Evolutionary conservation across 2,329 filamentous ascomycete species (phyloP).

Genomic region (Nannizzia gypsea): DNA sequence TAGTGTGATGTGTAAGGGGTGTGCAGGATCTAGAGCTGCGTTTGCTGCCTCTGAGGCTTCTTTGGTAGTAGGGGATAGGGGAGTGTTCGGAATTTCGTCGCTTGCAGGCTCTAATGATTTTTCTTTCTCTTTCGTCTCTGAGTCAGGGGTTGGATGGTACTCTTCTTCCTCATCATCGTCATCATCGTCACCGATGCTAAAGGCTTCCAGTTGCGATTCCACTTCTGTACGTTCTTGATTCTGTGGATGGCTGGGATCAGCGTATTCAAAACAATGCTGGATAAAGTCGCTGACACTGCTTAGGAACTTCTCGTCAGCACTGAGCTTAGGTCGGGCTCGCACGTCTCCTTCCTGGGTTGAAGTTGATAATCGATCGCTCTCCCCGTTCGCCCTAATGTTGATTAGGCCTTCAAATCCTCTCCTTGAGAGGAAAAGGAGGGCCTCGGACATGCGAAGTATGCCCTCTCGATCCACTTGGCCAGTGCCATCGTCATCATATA

Average conservation of each 20-base stretch:
- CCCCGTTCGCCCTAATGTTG: conserved; percentile 48
- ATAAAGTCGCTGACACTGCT: conserved; percentile 94
- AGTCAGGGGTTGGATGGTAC: conserved; percentile 30
- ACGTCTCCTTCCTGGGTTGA: conserved; percentile 25
- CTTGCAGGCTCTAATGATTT: neutral
- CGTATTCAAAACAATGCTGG: conserved; percentile 91
- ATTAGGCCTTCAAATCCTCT: conserved; percentile 69
- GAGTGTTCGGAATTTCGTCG: conserved; percentile 12
- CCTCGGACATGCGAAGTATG: conserved; percentile 87
- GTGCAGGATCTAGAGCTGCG: conserved; percentile 78
- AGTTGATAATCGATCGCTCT: conserved; percentile 34
- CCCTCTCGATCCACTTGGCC: conserved; percentile 90
- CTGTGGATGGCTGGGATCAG: conserved; percentile 73
- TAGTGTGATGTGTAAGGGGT: conserved; percentile 87
- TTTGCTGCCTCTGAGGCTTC: conserved; percentile 70
- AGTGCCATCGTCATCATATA: conserved; percentile 87
- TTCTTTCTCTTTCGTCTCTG: neutral
- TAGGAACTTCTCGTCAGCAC: conserved; percentile 74
- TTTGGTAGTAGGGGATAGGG: conserved; percentile 42
- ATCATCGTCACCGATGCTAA: conserved; percentile 64
- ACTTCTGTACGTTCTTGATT: conserved; percentile 29
- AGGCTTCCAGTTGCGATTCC: conserved; percentile 43
- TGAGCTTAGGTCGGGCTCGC: conserved; percentile 39
- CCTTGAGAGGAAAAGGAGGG: conserved; percentile 79
- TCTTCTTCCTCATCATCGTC: conserved; percentile 53